Evolutionary conservation across 1,139 yeast genomes (phyloP), one percentile per base, ranked within the genome.

Genomic region (Lodderomyces oxycetoniae): DNA sequence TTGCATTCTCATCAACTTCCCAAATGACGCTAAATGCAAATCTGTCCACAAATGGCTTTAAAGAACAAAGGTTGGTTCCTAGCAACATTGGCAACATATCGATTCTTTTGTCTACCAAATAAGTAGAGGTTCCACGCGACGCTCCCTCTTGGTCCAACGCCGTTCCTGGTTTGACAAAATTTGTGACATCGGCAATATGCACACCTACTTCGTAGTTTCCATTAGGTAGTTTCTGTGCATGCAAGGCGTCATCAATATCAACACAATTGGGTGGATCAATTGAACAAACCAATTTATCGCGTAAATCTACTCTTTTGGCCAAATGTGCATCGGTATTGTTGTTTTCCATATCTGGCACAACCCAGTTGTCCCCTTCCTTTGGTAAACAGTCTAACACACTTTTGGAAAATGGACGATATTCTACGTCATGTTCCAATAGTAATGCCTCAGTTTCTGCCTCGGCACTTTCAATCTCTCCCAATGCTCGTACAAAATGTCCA

Each of bases 201-300:
- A 93, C 99, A 52, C 99, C 98, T 34, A 93, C 95, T 57, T 91
- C 95, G 63, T 75, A 88, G 55, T 89, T 87, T 2, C 98, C 98
- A 57, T 93, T 91, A 2, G 95, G 89, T 32, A 93, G 70, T 37
- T 59, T 55, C 45, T 72, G 67, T 0, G 98, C 97, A 55, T 93
- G 98, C 37, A 93, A 67, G 1, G 99, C 98, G 65, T 93, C 99
- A 67, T 93, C 99, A 49, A 93, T 93, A 74, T 93, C 99, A 46
- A 89, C 97, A 77, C 98, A 91, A 29, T 84, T 82, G 2, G 96
- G 96, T 10, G 99, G 99, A 69, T 93, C 99, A 46, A 93, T 93
- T 26, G 95, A 84, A 57, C 99, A 93, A 27, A 93, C 88, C 31
- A 87, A 66, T 48, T 87, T 77, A 48, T 91, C 93, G 52, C 98